Conservation (phyloP, 345 rosid species). For the Gossypium thurberi region DNA sequence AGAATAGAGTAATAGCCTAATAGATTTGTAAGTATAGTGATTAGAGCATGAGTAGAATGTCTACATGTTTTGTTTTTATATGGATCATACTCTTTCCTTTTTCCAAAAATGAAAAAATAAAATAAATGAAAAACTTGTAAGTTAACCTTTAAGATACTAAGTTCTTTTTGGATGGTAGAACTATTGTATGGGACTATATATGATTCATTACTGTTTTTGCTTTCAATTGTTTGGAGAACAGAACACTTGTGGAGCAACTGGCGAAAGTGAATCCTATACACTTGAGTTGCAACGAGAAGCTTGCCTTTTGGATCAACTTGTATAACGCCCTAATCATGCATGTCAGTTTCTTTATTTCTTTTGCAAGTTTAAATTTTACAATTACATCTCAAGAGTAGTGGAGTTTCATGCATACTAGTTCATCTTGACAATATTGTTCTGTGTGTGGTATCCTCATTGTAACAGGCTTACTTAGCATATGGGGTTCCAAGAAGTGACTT, state of each 20-base stretch:
- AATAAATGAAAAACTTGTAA: neutral
- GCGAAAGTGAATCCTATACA: conserved; percentile 76
- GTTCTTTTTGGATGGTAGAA: neutral
- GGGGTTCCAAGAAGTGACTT: conserved; percentile 92
- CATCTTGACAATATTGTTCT: conserved; percentile 12
- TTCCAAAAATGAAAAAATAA: neutral
- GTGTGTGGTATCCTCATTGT: conserved; percentile 5
- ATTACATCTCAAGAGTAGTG: conserved; percentile 4
- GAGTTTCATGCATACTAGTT: neutral
- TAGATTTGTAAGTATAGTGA: neutral
- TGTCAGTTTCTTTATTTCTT: conserved; percentile 34
- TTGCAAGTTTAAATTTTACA: conserved; percentile 2
- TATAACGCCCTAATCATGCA: conserved; percentile 97
- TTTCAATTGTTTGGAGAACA: conserved; percentile 24
- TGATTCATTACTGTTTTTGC: neutral
- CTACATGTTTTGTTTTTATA: too few species aligned
- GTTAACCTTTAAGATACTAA: neutral
- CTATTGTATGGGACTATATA: conserved; percentile 2
- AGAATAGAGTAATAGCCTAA: neutral
- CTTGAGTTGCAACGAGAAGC: conserved; percentile 69
- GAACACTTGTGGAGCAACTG: conserved; percentile 81
- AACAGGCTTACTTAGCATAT: conserved; percentile 89
- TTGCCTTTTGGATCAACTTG: conserved; percentile 95
- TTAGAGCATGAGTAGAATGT: neutral
- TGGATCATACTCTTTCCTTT: too few species aligned